Conservation (phyloP, 2,329 filamentous ascomycete species). For the Ascochyta viciae-villosae region DNA sequence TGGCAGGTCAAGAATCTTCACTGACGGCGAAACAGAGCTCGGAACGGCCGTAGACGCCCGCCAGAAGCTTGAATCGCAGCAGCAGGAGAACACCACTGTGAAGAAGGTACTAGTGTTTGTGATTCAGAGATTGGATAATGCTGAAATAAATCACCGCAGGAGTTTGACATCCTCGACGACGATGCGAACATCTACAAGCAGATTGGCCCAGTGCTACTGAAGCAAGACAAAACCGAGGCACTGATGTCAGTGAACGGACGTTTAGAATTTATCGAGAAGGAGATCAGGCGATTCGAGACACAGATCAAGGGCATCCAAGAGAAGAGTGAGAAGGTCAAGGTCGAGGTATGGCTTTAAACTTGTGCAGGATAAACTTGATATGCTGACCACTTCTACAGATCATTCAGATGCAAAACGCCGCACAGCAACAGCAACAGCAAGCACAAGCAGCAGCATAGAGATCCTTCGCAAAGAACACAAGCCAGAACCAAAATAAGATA, state of each 20-base stretch:
- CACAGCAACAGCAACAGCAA: conserved; percentile 41
- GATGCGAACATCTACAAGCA: conserved; percentile 95
- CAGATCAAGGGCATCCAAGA: conserved; percentile 70
- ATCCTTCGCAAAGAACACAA: not conserved
- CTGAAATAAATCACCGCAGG: conserved; percentile 57
- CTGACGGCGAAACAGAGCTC: conserved; percentile 67
- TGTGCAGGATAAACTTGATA: not conserved
- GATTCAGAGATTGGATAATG: not conserved
- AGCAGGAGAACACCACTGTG: conserved; percentile 89
- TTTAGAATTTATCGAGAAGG: conserved; percentile 89
- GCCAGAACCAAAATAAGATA: conserved; percentile 17
- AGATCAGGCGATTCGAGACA: conserved; percentile 77
- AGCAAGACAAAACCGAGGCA: conserved; percentile 92
- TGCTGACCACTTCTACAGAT: conserved; percentile 29
- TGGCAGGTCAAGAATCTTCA: not conserved
- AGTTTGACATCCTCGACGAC: conserved; percentile 80
- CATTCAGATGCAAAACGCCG: conserved; percentile 39
- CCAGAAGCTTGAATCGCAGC: conserved; percentile 92
- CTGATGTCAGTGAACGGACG: conserved; percentile 89
- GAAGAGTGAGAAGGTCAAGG: conserved; percentile 69
- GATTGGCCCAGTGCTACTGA: conserved; percentile 87
- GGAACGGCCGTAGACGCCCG: conserved; percentile 77
- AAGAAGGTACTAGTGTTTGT: conserved; percentile 66
- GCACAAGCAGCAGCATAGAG: conserved; percentile 21
- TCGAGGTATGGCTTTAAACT: conserved; percentile 59